Evolutionary conservation across 169 alveolate species (phyloP).

Genomic region (Pseudocohnilembus persalinus): DNA sequence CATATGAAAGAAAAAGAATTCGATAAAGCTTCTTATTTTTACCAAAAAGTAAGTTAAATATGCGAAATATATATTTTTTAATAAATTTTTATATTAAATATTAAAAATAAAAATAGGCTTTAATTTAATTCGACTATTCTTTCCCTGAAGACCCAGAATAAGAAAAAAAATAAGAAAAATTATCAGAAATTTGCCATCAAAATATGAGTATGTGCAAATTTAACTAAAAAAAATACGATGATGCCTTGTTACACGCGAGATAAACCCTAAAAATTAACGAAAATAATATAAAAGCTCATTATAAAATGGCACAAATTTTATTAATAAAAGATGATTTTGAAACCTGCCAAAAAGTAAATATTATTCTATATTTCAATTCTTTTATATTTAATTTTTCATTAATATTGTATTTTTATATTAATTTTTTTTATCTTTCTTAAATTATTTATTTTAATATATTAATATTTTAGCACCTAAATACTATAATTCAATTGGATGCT

Average conservation of each 20-base stretch:
- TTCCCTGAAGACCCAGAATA: slow-evolving; percentile 34
- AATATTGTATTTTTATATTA: too few species aligned
- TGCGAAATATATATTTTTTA: background rate
- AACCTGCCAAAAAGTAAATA: slow-evolving; percentile 3
- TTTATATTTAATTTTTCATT: too few species aligned
- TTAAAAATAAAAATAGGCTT: slow-evolving; percentile 14
- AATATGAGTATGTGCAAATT: slow-evolving; percentile 40
- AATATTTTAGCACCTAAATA: too few species aligned
- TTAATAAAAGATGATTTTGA: slow-evolving; percentile 13
- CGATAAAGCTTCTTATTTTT: slow-evolving; percentile 45
- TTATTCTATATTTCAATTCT: too few species aligned
- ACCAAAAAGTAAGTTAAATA: slow-evolving; percentile 27
- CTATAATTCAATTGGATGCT: too few species aligned
- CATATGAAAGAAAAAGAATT: slow-evolving; percentile 33
- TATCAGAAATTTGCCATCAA: slow-evolving; percentile 29
- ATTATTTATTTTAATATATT: too few species aligned
- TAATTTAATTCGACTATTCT: slow-evolving; percentile 40
- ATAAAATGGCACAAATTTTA: slow-evolving; percentile 30
- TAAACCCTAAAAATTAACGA: slow-evolving; percentile 34
- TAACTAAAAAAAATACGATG: slow-evolving; percentile 24
- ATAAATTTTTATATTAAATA: background rate
- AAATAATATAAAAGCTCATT: slow-evolving; percentile 30
- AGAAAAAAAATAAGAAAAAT: slow-evolving; percentile 21
- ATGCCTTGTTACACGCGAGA: slow-evolving; percentile 18
- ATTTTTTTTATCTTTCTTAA: too few species aligned